Evolutionary conservation across 2,329 filamentous ascomycete genomes (phyloP), one percentile per base, ranked within the genome.

Genomic region (Colletotrichum incanum): DNA sequence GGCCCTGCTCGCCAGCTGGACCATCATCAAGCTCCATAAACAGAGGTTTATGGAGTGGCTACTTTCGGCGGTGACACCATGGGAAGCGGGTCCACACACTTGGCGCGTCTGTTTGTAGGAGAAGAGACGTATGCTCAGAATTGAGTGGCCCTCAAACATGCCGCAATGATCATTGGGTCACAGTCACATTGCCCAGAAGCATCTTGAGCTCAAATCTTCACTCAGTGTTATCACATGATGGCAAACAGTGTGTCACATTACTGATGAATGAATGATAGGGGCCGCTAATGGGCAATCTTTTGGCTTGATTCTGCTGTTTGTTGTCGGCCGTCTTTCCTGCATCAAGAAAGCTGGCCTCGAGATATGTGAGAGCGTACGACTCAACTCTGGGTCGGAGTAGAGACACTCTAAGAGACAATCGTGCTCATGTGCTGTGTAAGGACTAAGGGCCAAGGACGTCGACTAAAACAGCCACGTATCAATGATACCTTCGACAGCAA

Each of bases 181-280:
- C 31, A 9, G n/a, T 50, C 6, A 50, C 26, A n/a, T 2, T 39
- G 34, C 39, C 45, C n/a, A 49, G 28, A 43, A 26, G 63, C 43
- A 65, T 65, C 43, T 60, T 66, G 26, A 20, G 26, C 39, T 41
- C 23, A 60, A 45, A 66, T 43, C 52, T 60, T 43, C 23, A 66
- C 39, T 66, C 54, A 14, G 26, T 60, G 9, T 60, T 66, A 43
- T 66, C 37, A 47, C 45, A 47, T 47, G 18, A 47, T 47, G 45
- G 8, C 45, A 23, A 23, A 47, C 5, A 47, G 20, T 47, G 45
- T 47, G 45, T 47, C 45, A 47, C 45, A 47, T 47, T 23, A 9
- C 45, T 47, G 45, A 47, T 47, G 45, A 47, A 4, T 47, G 45
- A 23, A 47, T 47, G 45, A 47, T n/a, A 47, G 45, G 45, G 45